Percentiles rank a stretch among this genome's conserved stretches.
phyloP scores from a whole-genome alignment of 768 basidiomycete species.

The Termitomyces sp. region DNA sequence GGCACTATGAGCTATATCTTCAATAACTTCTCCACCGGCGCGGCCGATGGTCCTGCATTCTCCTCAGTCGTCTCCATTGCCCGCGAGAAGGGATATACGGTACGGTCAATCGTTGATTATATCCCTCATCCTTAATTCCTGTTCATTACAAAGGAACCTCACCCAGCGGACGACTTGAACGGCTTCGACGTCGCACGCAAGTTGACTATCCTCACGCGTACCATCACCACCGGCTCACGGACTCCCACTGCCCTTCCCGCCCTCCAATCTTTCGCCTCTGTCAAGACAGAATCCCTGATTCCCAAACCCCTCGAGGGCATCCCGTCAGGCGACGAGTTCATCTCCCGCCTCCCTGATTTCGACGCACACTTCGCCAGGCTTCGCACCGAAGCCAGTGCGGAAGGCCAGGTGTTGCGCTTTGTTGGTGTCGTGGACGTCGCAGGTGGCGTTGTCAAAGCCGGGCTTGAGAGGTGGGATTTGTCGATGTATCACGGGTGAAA shows the following conservation, averaged over 20 bases:
- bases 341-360: constrained; percentile 72
- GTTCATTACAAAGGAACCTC: constrained; percentile 68
- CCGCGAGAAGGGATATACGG: constrained; percentile 92
- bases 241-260: constrained; percentile 33
- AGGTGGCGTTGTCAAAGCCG: constrained; percentile 71
- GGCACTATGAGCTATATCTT: constrained; percentile 99
- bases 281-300: constrained; percentile 81
- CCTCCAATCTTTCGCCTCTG: constrained; percentile 78
- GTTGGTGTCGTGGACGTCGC: constrained; percentile 90
- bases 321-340: constrained; percentile 75
- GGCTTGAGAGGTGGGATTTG: constrained; percentile 77
- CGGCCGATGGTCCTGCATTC: constrained; percentile 67
- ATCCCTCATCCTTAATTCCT: neutral
- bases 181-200: constrained; percentile 97
- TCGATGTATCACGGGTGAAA: neutral
- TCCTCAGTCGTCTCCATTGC: constrained; percentile 87
- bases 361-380: constrained; percentile 75
- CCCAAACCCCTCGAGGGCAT: constrained; percentile 67
- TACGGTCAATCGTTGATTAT: constrained; percentile 24
- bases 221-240: constrained; percentile 40
- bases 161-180: constrained; percentile 94
- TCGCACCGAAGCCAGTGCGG: constrained; percentile 69
- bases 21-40: constrained; percentile 83
- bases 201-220: constrained; percentile 89
- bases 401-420: constrained; percentile 85